phyloP scores from a whole-genome alignment of 2,329 filamentous ascomycete genomes.

The Xylaria sp. region DNA sequence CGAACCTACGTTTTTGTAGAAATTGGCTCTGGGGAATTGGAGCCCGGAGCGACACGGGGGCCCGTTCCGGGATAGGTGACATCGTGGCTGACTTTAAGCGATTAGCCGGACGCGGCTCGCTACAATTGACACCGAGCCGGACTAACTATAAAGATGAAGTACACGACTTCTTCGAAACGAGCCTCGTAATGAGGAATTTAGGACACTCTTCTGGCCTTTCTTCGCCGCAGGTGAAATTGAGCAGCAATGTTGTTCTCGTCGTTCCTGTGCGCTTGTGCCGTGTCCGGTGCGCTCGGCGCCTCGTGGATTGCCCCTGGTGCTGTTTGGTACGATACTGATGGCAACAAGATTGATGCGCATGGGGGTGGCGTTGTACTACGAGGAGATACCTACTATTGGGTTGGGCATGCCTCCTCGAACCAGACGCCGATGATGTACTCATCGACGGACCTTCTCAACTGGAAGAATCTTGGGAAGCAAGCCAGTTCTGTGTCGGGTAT shows the following conservation, averaged over 20 bases:
- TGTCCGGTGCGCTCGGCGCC: slow-evolving; percentile 30
- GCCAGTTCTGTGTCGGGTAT: slow-evolving; percentile 43
- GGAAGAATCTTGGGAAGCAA: slow-evolving; percentile 45
- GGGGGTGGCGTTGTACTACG: slow-evolving; percentile 46
- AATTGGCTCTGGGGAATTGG: not conserved
- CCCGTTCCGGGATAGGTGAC: not conserved
- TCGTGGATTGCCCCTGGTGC: slow-evolving; percentile 49
- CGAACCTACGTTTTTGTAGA: not conserved
- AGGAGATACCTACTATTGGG: slow-evolving; percentile 48
- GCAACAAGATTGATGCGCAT: slow-evolving; percentile 49
- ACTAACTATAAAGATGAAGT: not conserved
- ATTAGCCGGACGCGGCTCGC: slow-evolving; percentile 4
- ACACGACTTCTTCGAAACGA: not conserved
- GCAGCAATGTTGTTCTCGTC: not conserved
- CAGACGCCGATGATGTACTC: slow-evolving; percentile 47
- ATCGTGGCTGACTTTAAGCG: slow-evolving; percentile 1
- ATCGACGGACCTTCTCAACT: slow-evolving; percentile 48
- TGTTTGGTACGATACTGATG: slow-evolving; percentile 46
- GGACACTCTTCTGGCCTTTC: not conserved
- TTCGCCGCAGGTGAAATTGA: not conserved
- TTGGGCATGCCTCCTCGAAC: slow-evolving; percentile 46
- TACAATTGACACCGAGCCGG: slow-evolving; percentile 4
- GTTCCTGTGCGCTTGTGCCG: not conserved
- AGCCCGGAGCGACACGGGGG: not conserved
- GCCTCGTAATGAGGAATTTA: not conserved